Evolutionary conservation across 2,329 filamentous ascomycete species (phyloP).

Genomic region (Aspergillus candidus): DNA sequence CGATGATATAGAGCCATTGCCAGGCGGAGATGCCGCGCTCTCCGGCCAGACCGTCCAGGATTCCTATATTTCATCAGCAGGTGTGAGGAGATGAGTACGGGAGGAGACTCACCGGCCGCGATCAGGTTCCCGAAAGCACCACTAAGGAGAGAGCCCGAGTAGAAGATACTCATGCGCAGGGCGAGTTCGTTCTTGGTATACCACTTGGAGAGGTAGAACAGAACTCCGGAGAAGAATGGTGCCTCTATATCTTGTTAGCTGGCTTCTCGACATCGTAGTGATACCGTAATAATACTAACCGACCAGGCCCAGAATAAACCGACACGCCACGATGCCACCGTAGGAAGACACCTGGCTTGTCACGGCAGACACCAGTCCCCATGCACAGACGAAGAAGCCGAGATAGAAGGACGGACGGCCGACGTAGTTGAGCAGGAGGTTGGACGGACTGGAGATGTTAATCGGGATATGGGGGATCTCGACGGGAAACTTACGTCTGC

Average conservation of each 20-base stretch:
- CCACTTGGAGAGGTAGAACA: constrained; percentile 48
- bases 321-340: constrained; percentile 30
- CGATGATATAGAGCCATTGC: constrained; percentile 41
- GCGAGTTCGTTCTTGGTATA: constrained; percentile 50
- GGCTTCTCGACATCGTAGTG: background rate
- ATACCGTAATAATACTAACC: constrained; percentile 18
- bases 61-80: constrained; percentile 11
- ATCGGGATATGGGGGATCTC: too few species aligned
- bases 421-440: constrained; percentile 27
- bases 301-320: constrained; percentile 39
- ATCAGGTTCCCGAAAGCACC: constrained; percentile 50
- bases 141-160: constrained; percentile 45
- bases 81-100: too few species aligned
- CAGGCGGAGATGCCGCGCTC: constrained; percentile 32
- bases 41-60: constrained; percentile 38
- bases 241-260: constrained; percentile 30
- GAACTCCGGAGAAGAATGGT: constrained; percentile 42
- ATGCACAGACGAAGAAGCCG: constrained; percentile 33
- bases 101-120: constrained; percentile 36
- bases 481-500: constrained; percentile 15
- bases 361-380: constrained; percentile 35
- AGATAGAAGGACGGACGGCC: constrained; percentile 31
- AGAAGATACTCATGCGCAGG: constrained; percentile 47
- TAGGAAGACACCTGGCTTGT: constrained; percentile 33
- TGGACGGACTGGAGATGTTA: constrained; percentile 26